Conservation (phyloP, 345 rosid genomes). For the Conringia planisiliqua region DNA sequence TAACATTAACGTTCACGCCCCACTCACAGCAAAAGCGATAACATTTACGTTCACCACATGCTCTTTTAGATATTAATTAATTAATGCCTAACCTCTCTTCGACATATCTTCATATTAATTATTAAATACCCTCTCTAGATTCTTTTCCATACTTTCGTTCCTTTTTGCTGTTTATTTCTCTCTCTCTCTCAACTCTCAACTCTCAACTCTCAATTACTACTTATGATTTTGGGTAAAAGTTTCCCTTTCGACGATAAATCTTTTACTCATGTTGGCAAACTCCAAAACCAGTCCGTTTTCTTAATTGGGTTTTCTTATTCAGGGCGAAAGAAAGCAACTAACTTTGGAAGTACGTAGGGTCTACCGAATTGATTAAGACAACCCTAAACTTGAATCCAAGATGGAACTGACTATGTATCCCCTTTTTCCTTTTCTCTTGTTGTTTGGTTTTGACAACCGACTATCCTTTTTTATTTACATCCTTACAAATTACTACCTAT, state of each 20-base stretch:
- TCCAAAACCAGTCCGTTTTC: background rate
- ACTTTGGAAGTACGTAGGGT: slow-evolving; percentile 1
- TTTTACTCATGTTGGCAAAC: slow-evolving; percentile 9
- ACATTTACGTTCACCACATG: slow-evolving; percentile 27
- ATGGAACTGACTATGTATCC: background rate
- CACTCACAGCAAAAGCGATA: background rate
- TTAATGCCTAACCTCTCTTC: slow-evolving; percentile 1
- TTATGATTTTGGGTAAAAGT: slow-evolving; percentile 4
- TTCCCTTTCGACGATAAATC: background rate
- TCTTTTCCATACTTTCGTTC: background rate
- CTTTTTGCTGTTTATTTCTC: slow-evolving; percentile 1
- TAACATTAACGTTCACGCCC: slow-evolving; percentile 16
- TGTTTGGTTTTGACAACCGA: slow-evolving; percentile 5
- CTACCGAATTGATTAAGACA: slow-evolving; percentile 1
- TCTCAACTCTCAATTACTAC: background rate
- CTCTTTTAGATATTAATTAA: background rate
- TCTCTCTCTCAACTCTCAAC: background rate
- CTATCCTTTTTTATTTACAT: slow-evolving; percentile 7
- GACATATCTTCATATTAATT: background rate
- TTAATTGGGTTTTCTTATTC: background rate
- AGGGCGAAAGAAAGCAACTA: background rate
- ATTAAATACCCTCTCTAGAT: slow-evolving; percentile 5
- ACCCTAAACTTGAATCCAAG: background rate
- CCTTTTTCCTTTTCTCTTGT: background rate
- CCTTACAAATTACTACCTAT: slow-evolving; percentile 19